Percentiles rank a stretch among this genome's conserved stretches.
These are phyloP conservation scores for Nadsonia commutata DNA, from an alignment of 1,139 yeast species.

Conservation along the genomic window DNA sequence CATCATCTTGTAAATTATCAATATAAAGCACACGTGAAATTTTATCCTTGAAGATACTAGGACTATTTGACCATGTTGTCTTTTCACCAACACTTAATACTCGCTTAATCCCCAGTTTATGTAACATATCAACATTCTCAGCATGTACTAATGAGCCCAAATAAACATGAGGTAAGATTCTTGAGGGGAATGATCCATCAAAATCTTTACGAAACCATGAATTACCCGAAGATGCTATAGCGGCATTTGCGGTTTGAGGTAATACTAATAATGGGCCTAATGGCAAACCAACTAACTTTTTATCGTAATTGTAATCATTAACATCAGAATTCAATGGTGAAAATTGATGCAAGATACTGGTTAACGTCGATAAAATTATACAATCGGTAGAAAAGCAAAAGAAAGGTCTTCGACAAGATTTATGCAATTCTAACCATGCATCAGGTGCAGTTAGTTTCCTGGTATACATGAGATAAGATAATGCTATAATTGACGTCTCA, in stretches of 20 bases:
- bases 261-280: background rate
- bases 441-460: slow-evolving; percentile 36
- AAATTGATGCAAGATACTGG: slow-evolving; percentile 39
- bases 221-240: slow-evolving; percentile 4
- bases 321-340: slow-evolving; percentile 30
- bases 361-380: slow-evolving; percentile 45
- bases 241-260: slow-evolving; percentile 1
- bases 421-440: slow-evolving; percentile 44
- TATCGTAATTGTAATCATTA: background rate
- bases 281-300: background rate
- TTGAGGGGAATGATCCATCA: slow-evolving; percentile 54
- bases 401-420: slow-evolving; percentile 57
- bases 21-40: slow-evolving; percentile 26
- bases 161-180: slow-evolving; percentile 70
- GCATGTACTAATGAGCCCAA: slow-evolving; percentile 82
- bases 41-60: slow-evolving; percentile 2
- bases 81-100: slow-evolving; percentile 81
- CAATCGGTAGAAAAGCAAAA: slow-evolving; percentile 72
- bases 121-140: slow-evolving; percentile 47
- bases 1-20: slow-evolving; percentile 35
- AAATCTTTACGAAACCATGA: slow-evolving; percentile 21
- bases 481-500: slow-evolving; percentile 62
- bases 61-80: slow-evolving; percentile 36
- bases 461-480: slow-evolving; percentile 59
- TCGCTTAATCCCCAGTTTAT: slow-evolving; percentile 53